Base-by-base conservation (phyloP, 345 rosid species). In the Eutrema yunnanense region DNA sequence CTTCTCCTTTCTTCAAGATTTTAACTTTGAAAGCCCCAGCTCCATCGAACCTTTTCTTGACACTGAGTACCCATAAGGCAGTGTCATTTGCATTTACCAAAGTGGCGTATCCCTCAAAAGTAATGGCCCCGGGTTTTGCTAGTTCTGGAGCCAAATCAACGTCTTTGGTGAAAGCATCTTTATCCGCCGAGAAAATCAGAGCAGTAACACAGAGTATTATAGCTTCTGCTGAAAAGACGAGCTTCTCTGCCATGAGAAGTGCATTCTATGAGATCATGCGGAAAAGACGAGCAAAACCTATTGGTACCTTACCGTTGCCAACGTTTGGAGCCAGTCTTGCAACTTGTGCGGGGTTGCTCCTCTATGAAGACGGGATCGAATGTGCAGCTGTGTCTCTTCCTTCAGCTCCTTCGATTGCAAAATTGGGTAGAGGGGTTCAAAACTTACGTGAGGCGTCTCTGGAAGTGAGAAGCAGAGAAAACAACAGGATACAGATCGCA, bases 191-290 rank as follows among this genome's bases (percentile, higher is more conserved):
- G 11, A 8, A 84, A 78, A 87, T 89, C 67, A 57, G 88, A 62
- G 78, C 77, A 2, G 86, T 87, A 48, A 77, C 81, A 38, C 96
- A 86, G 26, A 77, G 92, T 13, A 75, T 86, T 27, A 86, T 92
- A 62, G 1, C 1, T 67, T 89, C 90, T 14, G 86, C 80, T 3
- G 88, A 85, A 79, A 84, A 86, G 66, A 91, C 96, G n/a, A 87
- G 96, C 78, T 81, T 91, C 52, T 86, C 90, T 61, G 91, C 88
- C 9, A 85, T 84, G 90, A 84, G 91, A 85, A 74, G 88, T 4
- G 86, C 93, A 6, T 87, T 91, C 74, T 91, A 87, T 71, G 88
- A 89, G 79, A 89, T 91, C 62, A 89, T 91, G 96, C 84, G 93
- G 83, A 86, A 78, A 75, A 78, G 90, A 46, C 81, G 9, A 44